These are phyloP conservation scores for Globisporangium heterothallicum DNA, from an alignment of 352 stramenopile species.

Conservation along the genomic window DNA sequence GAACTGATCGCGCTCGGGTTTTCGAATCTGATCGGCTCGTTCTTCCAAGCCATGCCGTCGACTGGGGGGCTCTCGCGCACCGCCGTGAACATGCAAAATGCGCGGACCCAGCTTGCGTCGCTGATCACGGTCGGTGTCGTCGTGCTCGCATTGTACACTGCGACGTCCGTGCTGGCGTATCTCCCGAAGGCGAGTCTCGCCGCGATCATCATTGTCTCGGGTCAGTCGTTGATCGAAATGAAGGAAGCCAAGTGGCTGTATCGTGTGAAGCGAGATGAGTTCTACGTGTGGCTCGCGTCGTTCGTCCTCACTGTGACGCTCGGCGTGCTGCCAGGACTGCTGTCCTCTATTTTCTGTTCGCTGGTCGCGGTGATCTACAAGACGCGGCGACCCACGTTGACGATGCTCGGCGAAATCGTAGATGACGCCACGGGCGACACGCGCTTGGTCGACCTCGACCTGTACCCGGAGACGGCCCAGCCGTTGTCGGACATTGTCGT, in stretches of 20 bases:
- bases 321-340: constrained; percentile 38
- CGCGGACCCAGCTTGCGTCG: constrained; percentile 74
- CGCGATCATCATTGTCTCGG: constrained; percentile 87
- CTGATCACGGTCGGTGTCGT: constrained; percentile 85
- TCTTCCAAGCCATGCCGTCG: constrained; percentile 84
- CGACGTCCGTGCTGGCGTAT: constrained; percentile 78
- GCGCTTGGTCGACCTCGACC: constrained; percentile 37
- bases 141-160: constrained; percentile 72
- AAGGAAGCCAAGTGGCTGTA: constrained; percentile 81
- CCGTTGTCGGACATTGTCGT: constrained; percentile 40
- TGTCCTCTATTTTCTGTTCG: constrained; percentile 53
- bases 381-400: constrained; percentile 38
- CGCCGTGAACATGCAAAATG: constrained; percentile 88
- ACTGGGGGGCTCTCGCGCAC: constrained; percentile 87
- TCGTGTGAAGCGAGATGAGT: constrained; percentile 53
- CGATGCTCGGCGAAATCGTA: constrained; percentile 35
- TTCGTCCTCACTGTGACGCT: constrained; percentile 49
- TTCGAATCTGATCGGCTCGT: constrained; percentile 78
- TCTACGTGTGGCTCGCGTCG: constrained; percentile 52
- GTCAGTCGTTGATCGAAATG: constrained; percentile 85
- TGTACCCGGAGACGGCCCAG: constrained; percentile 32
- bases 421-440: constrained; percentile 28
- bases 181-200: constrained; percentile 82
- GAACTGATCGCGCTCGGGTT: constrained; percentile 87
- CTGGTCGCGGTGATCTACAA: constrained; percentile 58